A percentile compares a stretch with the other conserved stretches of the same genome.
Evolutionary conservation across 2,329 filamentous ascomycete genomes (phyloP).

Genomic region (Uncinocarpus reesii): DNA sequence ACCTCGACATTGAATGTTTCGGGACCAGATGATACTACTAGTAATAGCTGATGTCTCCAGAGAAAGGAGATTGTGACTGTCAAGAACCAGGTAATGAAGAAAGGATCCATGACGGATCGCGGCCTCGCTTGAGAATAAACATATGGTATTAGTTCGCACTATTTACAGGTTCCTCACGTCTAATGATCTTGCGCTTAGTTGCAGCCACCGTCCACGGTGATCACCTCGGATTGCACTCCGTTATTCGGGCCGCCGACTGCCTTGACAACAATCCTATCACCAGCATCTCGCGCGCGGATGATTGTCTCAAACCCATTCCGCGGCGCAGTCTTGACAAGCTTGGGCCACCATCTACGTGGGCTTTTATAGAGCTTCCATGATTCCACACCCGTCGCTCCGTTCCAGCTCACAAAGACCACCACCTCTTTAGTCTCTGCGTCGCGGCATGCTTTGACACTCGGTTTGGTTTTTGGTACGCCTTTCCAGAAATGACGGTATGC

Average conservation of each 20-base stretch:
- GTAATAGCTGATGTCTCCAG: too few species aligned
- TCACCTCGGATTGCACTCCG: conserved; percentile 4
- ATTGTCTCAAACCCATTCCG: conserved; percentile 11
- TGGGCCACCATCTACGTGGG: background rate
- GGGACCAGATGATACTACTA: too few species aligned
- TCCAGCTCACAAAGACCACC: conserved; percentile 16
- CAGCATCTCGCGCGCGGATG: background rate
- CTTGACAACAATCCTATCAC: conserved; percentile 4
- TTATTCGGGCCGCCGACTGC: conserved; percentile 10
- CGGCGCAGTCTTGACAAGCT: background rate
- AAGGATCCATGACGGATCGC: too few species aligned
- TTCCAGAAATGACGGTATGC: conserved; percentile 5
- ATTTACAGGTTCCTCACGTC: too few species aligned
- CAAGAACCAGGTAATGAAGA: too few species aligned
- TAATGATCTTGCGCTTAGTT: too few species aligned
- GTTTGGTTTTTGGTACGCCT: conserved; percentile 9
- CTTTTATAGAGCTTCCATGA: conserved; percentile 12
- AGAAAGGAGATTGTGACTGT: too few species aligned
- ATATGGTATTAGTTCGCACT: too few species aligned
- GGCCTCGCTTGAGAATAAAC: too few species aligned
- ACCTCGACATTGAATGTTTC: too few species aligned
- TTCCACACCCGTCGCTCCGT: conserved; percentile 13
- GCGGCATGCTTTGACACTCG: conserved; percentile 11
- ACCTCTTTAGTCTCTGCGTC: background rate
- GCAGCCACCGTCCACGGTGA: background rate